Evolutionary conservation across 2,329 filamentous ascomycete species (phyloP), one percentile per base, ranked within the genome.

Genomic region (Golovinomyces cichoracearum): DNA sequence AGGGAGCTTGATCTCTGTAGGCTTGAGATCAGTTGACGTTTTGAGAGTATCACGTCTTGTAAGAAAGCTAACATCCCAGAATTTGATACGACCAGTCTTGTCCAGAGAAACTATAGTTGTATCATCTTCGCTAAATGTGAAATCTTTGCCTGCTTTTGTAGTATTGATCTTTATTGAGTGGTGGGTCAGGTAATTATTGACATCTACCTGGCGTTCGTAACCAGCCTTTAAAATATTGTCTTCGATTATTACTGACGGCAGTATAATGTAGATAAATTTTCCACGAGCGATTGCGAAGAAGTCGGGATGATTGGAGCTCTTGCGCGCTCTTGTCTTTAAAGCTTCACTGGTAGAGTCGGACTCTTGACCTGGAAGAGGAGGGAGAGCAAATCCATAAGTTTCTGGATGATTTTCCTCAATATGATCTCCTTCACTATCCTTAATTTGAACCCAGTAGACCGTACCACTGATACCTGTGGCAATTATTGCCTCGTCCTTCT

Each of bases 91-190:
- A 45, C 90, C 92, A 51, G 85, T 88, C 68, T 98, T 98, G 63
- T 98, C 92, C 48, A 98, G 74, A 45, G 88, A 94, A 44, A 92
- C 86, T 56, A 98, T 84, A 37, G 88, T 78, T 1, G 80, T 83
- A 63, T 98, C 90, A 62, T 98, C 90, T 62, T 93, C 86, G 63
- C 88, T 94, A 65, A 98, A 98, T 44, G 79, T 81, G 62, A 98
- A 98, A 63, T 98, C 90, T 64, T 98, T 98, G 53, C 86, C 90
- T 55, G 90, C 88, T 68, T 98, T 98, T 56, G 88, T 90, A 53
- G 86, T 95, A 56, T 88, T 84, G 64, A 98, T 93, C 65, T 86
- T 92, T 54, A 95, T 68, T 45, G 82, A 82, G 59, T 83, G 86
- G 60, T 94, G 80, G 60, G 79, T 78, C 55, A 90, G 74, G 53